Percentiles rank a stretch among this genome's conserved stretches.
These are phyloP conservation scores for Lentinula sp. DNA, from an alignment of 768 basidiomycete species.

Conservation along the genomic window DNA sequence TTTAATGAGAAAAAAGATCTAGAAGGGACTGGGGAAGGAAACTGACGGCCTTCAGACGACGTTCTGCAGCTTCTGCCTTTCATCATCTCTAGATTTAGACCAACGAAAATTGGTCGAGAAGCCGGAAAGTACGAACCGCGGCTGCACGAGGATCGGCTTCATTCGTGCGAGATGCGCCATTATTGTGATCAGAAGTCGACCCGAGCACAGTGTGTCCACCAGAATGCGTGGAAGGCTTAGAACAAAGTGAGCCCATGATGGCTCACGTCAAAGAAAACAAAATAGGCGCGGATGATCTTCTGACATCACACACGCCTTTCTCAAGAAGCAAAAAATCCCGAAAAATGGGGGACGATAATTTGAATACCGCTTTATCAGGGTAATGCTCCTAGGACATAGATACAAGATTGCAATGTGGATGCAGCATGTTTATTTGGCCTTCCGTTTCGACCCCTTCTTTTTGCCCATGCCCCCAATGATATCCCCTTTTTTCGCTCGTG, in stretches of 20 bases:
- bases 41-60: constrained; percentile 50
- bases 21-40: constrained; percentile 8
- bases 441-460: constrained; percentile 34
- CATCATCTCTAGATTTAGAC: not conserved
- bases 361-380: not conserved
- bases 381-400: not conserved
- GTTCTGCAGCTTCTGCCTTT: constrained; percentile 53
- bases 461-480: constrained; percentile 47
- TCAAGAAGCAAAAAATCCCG: not conserved
- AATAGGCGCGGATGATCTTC: not conserved
- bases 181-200: constrained; percentile 20
- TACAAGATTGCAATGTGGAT: not conserved
- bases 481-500: constrained; percentile 60
- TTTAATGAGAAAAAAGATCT: constrained; percentile 12
- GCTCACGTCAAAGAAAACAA: not conserved
- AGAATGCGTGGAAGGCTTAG: constrained; percentile 38
- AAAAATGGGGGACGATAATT: not conserved
- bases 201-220: constrained; percentile 46
- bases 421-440: constrained; percentile 10
- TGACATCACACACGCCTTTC: not conserved
- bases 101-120: not conserved
- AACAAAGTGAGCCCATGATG: constrained; percentile 55
- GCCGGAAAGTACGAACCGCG: constrained; percentile 20
- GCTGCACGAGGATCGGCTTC: constrained; percentile 42
- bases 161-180: constrained; percentile 22